Percentiles rank a stretch among this genome's conserved stretches.
Evolutionary conservation across 768 basidiomycete species (phyloP).

Genomic region (Lactarius vividus): DNA sequence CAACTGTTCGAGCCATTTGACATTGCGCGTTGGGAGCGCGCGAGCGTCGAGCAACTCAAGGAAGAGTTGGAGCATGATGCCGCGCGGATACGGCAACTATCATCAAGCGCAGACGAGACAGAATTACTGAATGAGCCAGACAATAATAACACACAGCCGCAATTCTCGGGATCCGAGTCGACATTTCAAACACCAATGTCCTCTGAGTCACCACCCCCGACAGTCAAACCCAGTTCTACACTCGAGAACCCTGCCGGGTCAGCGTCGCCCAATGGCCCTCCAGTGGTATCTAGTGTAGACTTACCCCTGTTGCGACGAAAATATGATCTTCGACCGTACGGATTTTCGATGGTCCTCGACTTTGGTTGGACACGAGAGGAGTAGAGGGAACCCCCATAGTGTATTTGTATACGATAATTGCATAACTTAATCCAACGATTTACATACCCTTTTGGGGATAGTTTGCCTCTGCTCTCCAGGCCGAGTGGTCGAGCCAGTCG

Average conservation of each 20-base stretch:
- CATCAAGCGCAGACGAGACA: slow-evolving; percentile 1
- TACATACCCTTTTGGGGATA: neutral
- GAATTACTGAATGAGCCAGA: slow-evolving; percentile 5
- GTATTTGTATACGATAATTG: slow-evolving; percentile 9
- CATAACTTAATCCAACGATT: slow-evolving; percentile 10
- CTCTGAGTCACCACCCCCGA: neutral
- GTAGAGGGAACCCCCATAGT: neutral
- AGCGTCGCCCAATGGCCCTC: slow-evolving; percentile 3
- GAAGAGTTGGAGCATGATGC: slow-evolving; percentile 39
- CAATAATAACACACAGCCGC: neutral
- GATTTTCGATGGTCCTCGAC: slow-evolving; percentile 70
- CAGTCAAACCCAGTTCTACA: slow-evolving; percentile 4
- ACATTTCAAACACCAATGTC: neutral
- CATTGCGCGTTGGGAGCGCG: slow-evolving; percentile 67
- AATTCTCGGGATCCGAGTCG: neutral
- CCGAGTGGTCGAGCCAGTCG: neutral
- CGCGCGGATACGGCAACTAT: slow-evolving; percentile 33
- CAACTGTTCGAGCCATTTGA: slow-evolving; percentile 77
- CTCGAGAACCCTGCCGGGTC: neutral
- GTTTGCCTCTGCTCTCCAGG: neutral
- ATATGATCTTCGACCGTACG: slow-evolving; percentile 71
- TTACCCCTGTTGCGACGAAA: slow-evolving; percentile 37
- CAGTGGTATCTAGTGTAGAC: slow-evolving; percentile 2
- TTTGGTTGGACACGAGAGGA: slow-evolving; percentile 56
- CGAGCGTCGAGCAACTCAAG: slow-evolving; percentile 53